These are phyloP conservation scores for Alternaria brassicicola DNA, from an alignment of 2,329 filamentous ascomycete genomes.

Conservation along the genomic window DNA sequence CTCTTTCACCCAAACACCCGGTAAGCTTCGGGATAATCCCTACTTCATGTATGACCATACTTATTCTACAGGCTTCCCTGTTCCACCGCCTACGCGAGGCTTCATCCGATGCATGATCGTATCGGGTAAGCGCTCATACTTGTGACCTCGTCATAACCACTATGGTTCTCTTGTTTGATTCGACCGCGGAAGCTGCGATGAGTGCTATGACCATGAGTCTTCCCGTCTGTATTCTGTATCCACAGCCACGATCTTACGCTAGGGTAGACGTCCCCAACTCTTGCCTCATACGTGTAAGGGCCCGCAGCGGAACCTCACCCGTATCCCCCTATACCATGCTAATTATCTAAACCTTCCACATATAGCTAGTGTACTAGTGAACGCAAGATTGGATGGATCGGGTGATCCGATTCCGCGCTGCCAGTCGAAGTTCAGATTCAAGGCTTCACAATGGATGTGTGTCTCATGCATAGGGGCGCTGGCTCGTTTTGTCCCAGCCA, in stretches of 20 bases:
- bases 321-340: neutral
- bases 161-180: neutral
- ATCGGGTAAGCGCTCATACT: neutral
- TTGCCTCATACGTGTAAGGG: neutral
- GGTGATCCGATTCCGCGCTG: neutral
- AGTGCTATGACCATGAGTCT: neutral
- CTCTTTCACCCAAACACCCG: neutral
- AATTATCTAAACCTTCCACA: neutral
- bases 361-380: neutral
- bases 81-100: neutral
- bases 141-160: neutral
- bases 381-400: neutral
- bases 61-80: neutral
- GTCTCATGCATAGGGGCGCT: neutral
- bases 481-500: neutral
- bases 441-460: neutral
- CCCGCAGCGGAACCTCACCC: neutral
- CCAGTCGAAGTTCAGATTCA: neutral
- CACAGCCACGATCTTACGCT: neutral
- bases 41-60: neutral
- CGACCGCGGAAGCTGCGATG: neutral
- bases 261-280: neutral
- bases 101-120: neutral
- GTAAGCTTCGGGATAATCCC: neutral
- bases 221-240: neutral